A percentile compares a stretch with the other conserved stretches of the same genome.
Evolutionary conservation across 2,329 filamentous ascomycete species (phyloP).

Genomic region (Setomelanomma holmii): DNA sequence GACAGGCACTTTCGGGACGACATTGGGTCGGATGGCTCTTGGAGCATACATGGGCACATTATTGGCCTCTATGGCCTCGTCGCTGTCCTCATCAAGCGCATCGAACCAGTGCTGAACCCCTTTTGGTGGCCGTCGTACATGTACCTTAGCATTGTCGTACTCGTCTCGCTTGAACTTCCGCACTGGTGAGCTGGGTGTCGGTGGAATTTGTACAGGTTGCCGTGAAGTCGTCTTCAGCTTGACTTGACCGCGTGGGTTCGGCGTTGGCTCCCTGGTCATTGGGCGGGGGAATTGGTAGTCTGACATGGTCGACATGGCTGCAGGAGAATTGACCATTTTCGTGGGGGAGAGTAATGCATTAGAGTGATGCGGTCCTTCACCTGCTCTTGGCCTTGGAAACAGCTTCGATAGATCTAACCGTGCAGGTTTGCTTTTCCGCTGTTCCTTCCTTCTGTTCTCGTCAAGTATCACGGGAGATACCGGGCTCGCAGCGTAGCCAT

Average conservation of each 20-base stretch:
- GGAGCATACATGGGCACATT: constrained; percentile 19
- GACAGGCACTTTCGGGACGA: constrained; percentile 14
- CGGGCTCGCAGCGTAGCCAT: constrained; percentile 22
- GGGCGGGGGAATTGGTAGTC: constrained; percentile 44
- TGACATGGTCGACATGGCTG: constrained; percentile 47
- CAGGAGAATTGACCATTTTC: constrained; percentile 51
- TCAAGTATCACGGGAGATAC: constrained; percentile 29
- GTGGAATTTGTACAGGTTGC: constrained; percentile 21
- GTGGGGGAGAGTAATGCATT: constrained; percentile 45
- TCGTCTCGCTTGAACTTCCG: constrained; percentile 45
- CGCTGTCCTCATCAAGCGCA: constrained; percentile 51
- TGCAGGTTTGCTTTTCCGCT: constrained; percentile 44
- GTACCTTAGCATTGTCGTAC: constrained; percentile 56
- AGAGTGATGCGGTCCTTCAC: constrained; percentile 20
- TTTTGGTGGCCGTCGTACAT: constrained; percentile 56
- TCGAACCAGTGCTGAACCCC: constrained; percentile 61
- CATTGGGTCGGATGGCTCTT: constrained; percentile 13
- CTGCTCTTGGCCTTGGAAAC: constrained; percentile 47
- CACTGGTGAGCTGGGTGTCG: constrained; percentile 28
- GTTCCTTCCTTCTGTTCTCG: constrained; percentile 25
- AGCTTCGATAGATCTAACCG: constrained; percentile 52
- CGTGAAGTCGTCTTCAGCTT: constrained; percentile 34
- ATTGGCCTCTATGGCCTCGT: constrained; percentile 34
- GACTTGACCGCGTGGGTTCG: constrained; percentile 25
- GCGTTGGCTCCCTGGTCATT: constrained; percentile 41